phyloP scores from a whole-genome alignment of 768 basidiomycete genomes.

The Gymnopilus dilepis region DNA sequence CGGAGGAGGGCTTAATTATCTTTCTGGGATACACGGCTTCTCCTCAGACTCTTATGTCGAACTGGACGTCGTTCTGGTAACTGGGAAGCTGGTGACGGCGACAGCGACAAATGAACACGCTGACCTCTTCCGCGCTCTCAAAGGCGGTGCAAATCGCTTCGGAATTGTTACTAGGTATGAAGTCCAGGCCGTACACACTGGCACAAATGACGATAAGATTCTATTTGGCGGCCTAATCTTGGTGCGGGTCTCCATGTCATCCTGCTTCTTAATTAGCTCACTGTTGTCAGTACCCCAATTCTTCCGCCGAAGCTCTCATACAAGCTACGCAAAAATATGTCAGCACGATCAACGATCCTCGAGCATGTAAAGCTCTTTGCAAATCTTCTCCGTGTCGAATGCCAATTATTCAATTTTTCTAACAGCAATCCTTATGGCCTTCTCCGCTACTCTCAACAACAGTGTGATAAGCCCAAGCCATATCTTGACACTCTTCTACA shows the following conservation, averaged over 20 bases:
- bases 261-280: conserved; percentile 1
- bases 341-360: conserved; percentile 41
- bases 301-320: conserved; percentile 42
- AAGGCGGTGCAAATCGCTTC: conserved; percentile 51
- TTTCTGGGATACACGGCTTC: conserved; percentile 46
- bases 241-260: conserved; percentile 29
- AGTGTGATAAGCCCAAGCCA: conserved; percentile 30
- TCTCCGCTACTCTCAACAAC: conserved; percentile 29
- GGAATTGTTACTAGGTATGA: conserved; percentile 52
- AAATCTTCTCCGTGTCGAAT: not conserved
- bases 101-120: conserved; percentile 44
- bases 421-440: conserved; percentile 34
- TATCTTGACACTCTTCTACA: conserved; percentile 40
- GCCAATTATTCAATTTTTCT: conserved; percentile 7
- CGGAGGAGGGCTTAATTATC: conserved; percentile 47
- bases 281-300: conserved; percentile 38
- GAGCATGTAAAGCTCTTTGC: conserved; percentile 39
- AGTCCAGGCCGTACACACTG: conserved; percentile 44
- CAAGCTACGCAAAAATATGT: conserved; percentile 43
- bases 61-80: conserved; percentile 48
- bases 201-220: conserved; percentile 39
- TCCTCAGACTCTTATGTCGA: conserved; percentile 42
- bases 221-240: conserved; percentile 45
- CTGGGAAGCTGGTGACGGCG: conserved; percentile 45
- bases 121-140: conserved; percentile 50